Evolutionary conservation across 306 rosid species (phyloP).

Genomic region (Castanopsis chinensis): DNA sequence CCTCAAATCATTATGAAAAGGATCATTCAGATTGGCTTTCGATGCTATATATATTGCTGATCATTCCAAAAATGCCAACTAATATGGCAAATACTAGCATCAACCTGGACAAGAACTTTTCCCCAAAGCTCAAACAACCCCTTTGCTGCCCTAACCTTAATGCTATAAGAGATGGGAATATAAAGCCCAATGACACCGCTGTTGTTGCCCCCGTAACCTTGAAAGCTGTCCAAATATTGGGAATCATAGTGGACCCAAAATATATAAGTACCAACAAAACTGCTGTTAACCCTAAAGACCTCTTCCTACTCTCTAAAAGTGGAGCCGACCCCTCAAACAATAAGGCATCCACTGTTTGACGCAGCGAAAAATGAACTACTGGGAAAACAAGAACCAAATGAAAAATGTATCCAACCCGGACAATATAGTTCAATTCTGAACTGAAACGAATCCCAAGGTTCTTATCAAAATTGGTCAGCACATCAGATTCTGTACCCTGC

Average conservation of each 20-base stretch:
- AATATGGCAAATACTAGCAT: constrained; percentile 64
- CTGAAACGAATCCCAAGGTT: constrained; percentile 84
- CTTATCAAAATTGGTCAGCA: constrained; percentile 79
- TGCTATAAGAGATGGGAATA: constrained; percentile 75
- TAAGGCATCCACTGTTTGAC: constrained; percentile 75
- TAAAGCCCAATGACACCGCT: constrained; percentile 86
- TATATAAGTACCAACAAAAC: constrained; percentile 74
- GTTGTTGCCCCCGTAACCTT: constrained; percentile 96
- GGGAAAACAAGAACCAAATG: constrained; percentile 97
- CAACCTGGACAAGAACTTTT: constrained; percentile 59
- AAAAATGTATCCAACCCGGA: constrained; percentile 82
- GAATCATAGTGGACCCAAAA: constrained; percentile 88
- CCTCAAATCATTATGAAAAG: constrained; percentile 7
- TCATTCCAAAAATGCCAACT: constrained; percentile 76
- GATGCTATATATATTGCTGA: constrained; percentile 67
- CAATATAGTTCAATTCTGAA: constrained; percentile 63
- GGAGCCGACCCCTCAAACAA: constrained; percentile 77
- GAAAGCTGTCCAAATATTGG: constrained; percentile 94
- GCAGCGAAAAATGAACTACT: constrained; percentile 82
- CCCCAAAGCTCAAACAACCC: constrained; percentile 45
- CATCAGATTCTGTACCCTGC: constrained; percentile 76
- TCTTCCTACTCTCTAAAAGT: constrained; percentile 69
- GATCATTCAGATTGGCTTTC: constrained; percentile 48
- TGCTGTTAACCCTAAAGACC: constrained; percentile 66
- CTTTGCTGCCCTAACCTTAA: constrained; percentile 54